Evolutionary conservation across 352 stramenopile genomes (phyloP).

Genomic region (Phytophthora quininea): DNA sequence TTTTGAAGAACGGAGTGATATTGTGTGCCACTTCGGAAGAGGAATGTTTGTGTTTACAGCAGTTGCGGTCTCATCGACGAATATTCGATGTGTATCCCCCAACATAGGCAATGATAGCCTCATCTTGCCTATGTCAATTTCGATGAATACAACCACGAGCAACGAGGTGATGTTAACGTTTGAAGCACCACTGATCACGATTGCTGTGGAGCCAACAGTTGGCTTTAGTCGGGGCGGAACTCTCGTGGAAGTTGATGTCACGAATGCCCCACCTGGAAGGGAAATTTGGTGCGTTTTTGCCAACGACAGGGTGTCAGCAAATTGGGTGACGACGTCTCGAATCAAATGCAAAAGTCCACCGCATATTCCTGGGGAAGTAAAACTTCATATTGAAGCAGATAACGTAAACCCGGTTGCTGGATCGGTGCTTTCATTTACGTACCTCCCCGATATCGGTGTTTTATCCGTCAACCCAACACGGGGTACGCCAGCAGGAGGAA

Average conservation of each 20-base stretch:
- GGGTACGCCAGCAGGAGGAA: conserved; percentile 32
- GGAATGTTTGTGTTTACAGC: conserved; percentile 16
- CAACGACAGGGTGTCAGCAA: conserved; percentile 12
- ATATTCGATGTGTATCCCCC: conserved; percentile 25
- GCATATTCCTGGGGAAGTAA: conserved; percentile 18
- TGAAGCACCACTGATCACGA: conserved; percentile 26
- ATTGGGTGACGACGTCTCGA: conserved; percentile 14
- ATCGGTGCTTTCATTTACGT: conserved; percentile 31
- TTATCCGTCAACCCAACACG: conserved; percentile 20
- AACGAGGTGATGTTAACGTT: conserved; percentile 47
- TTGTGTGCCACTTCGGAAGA: conserved; percentile 38
- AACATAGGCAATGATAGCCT: conserved; percentile 11
- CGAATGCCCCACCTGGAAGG: conserved; percentile 1
- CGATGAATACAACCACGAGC: conserved; percentile 13
- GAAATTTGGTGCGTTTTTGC: conserved; percentile 42
- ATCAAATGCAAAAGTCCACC: conserved; percentile 36
- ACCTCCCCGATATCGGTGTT: conserved; percentile 38
- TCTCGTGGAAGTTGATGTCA: conserved; percentile 25
- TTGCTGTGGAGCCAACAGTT: conserved; percentile 22
- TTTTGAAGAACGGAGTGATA: conserved; percentile 7
- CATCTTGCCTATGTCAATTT: conserved; percentile 32
- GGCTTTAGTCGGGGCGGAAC: conserved; percentile 41
- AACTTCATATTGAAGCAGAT: conserved; percentile 24
- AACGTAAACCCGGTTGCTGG: conserved; percentile 10
- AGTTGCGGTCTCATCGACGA: conserved; percentile 21